Base-by-base conservation (phyloP, 495 filamentous ascomycete species). In the Stereocaulon alpinum region DNA sequence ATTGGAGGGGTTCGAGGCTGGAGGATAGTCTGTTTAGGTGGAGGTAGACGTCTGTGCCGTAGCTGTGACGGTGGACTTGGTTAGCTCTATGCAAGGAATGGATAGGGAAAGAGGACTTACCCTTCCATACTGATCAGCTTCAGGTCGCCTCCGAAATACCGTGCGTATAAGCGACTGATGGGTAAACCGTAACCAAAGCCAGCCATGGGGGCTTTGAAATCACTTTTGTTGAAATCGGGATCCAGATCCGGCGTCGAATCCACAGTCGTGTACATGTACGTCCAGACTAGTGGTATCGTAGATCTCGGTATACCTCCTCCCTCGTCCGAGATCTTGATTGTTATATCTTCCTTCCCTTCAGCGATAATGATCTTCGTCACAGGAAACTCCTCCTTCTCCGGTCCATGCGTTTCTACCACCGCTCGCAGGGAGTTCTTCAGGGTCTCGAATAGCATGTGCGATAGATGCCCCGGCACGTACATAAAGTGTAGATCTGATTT, bases 61-160 rank as follows among this genome's bases (percentile, higher is more conserved):
- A 98, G 43, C 93, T 98, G 62, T 22, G 32, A 30, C 0, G 10
- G 11, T 6, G 40, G 30, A 27, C 18, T n/a, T 9, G 10, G 34
- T 61, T n/a, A 62, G 60, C 15, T 37, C 14, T 6, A 37, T 12
- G 54, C 6, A 11, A 3, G 20, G 6, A n/a, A n/a, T 18, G 7
- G 3, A 37, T 29, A 60, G 55, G 32, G 30, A 52, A 51, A 48
- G 40, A 30, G 30, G 45, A 72, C 89, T 75, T 77, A 96, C 93
- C 93, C 93, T 76, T 98, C 93, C 93, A 98, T 96, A 69, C 92
- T 96, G 67, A 97, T 98, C 73, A 98, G 69, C 69, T 96, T 97
- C 63, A 98, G 71, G 71, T 98, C 93, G 44, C 93, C 93, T 40
- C 93, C 93, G 70, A 98, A 98, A 73, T 98, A 98, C 60, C 93